Evolutionary conservation across 2,329 filamentous ascomycete genomes (phyloP).

Genomic region (Clarireedia monteithiana): DNA sequence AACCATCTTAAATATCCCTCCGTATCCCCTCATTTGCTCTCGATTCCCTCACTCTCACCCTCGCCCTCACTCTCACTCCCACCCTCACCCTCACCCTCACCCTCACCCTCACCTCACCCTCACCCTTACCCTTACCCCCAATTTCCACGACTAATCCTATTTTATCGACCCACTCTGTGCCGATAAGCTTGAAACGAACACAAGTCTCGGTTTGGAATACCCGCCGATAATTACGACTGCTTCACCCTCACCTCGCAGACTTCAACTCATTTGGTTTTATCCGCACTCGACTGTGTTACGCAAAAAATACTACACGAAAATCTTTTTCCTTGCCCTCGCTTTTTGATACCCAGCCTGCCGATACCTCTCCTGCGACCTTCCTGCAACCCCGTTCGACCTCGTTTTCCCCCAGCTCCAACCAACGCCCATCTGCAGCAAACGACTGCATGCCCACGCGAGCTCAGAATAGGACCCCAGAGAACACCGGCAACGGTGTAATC

Average conservation of each 20-base stretch:
- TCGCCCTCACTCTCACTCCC: neutral
- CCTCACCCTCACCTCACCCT: neutral
- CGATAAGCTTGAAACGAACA: constrained; percentile 8
- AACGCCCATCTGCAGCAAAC: constrained; percentile 18
- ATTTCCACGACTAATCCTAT: neutral
- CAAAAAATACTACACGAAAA: neutral
- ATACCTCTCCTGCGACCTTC: neutral
- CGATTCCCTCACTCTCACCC: neutral
- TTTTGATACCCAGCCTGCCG: neutral
- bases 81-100: neutral
- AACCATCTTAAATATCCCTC: no score
- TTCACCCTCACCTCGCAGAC: neutral
- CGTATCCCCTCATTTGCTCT: no score
- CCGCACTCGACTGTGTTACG: neutral
- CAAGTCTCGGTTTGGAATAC: constrained; percentile 9
- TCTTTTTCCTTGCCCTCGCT: neutral
- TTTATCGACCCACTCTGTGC: constrained; percentile 6
- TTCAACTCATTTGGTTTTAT: no score
- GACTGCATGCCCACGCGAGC: constrained; percentile 23
- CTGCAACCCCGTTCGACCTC: neutral
- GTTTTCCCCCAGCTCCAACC: neutral
- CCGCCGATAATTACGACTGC: constrained; percentile 3
- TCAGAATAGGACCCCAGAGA: constrained; percentile 15
- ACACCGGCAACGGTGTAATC: constrained; percentile 17
- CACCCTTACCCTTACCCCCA: neutral